Percentiles rank a stretch among this genome's conserved stretches.
These are phyloP conservation scores for Lentinus tigrinus DNA, from an alignment of 768 basidiomycete species.

Conservation along the genomic window DNA sequence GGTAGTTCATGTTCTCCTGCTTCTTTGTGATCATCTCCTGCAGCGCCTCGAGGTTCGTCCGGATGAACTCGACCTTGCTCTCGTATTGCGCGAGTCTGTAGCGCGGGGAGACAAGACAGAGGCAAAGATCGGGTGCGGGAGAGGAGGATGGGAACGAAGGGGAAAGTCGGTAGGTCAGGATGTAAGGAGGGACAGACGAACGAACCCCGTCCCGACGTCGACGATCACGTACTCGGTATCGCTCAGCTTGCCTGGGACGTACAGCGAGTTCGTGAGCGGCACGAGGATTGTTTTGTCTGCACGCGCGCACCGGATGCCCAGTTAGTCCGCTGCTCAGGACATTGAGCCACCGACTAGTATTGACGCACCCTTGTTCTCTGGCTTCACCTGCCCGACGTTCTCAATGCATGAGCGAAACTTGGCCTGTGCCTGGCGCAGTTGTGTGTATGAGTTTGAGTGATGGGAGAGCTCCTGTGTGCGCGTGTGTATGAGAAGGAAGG, in stretches of 20 bases:
- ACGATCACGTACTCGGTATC: constrained; percentile 88
- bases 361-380: constrained; percentile 57
- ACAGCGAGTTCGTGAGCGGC: constrained; percentile 91
- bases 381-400: constrained; percentile 73
- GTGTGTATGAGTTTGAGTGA: constrained; percentile 86
- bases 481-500: background rate
- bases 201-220: constrained; percentile 95
- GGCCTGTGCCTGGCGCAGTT: constrained; percentile 88
- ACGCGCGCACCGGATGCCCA: background rate
- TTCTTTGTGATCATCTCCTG: constrained; percentile 91
- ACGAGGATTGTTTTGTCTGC: constrained; percentile 87
- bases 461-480: constrained; percentile 80
- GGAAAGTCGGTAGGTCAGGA: constrained; percentile 1
- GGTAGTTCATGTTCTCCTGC: constrained; percentile 80
- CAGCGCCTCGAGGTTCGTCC: constrained; percentile 77
- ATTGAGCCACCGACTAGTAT: background rate
- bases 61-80: constrained; percentile 78
- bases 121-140: background rate
- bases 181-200: constrained; percentile 49
- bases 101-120: constrained; percentile 57
- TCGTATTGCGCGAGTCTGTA: constrained; percentile 83
- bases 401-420: constrained; percentile 90
- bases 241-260: constrained; percentile 87
- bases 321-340: background rate
- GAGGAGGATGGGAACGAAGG: background rate